A percentile compares a stretch with the other conserved stretches of the same genome.
phyloP scores from a whole-genome alignment of 164 flowering plant species.

The Houttuynia cordata region DNA sequence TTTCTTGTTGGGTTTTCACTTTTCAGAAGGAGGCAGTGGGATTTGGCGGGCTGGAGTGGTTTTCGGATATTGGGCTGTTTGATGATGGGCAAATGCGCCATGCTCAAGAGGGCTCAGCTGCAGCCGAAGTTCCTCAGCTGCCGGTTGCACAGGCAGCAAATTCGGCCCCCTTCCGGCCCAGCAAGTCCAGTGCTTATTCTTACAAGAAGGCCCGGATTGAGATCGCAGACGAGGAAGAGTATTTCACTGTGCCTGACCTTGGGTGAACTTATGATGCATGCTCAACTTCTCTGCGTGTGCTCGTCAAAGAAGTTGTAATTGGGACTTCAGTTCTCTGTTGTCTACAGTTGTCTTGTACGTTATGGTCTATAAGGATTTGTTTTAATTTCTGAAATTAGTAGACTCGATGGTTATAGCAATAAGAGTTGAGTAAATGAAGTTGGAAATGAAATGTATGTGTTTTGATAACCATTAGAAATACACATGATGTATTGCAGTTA shows the following conservation, averaged over 20 bases:
- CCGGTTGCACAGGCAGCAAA: slow-evolving; percentile 25
- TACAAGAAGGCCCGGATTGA: slow-evolving; percentile 73
- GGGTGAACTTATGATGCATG: slow-evolving; percentile 25
- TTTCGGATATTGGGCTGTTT: slow-evolving; percentile 49
- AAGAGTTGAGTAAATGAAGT: no score
- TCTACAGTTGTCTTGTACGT: no score
- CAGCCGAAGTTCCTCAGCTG: slow-evolving; percentile 88
- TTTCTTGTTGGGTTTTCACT: neutral
- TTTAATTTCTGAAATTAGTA: no score
- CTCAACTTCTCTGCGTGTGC: no score
- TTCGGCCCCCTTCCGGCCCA: slow-evolving; percentile 24
- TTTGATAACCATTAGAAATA: no score
- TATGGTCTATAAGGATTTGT: no score
- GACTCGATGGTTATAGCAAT: no score
- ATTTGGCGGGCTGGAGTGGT: slow-evolving; percentile 62
- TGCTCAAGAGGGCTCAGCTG: slow-evolving; percentile 38
- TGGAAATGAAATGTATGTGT: no score
- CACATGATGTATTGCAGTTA: no score
- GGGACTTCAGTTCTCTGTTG: no score
- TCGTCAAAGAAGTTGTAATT: no score
- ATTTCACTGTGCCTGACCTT: slow-evolving; percentile 86
- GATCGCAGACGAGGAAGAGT: slow-evolving; percentile 49
- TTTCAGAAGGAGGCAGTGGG: slow-evolving; percentile 53
- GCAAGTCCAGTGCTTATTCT: slow-evolving; percentile 28
- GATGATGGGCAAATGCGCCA: slow-evolving; percentile 43